Evolutionary conservation across 306 rosid genomes (phyloP).

Genomic region (Inga oerstediana): DNA sequence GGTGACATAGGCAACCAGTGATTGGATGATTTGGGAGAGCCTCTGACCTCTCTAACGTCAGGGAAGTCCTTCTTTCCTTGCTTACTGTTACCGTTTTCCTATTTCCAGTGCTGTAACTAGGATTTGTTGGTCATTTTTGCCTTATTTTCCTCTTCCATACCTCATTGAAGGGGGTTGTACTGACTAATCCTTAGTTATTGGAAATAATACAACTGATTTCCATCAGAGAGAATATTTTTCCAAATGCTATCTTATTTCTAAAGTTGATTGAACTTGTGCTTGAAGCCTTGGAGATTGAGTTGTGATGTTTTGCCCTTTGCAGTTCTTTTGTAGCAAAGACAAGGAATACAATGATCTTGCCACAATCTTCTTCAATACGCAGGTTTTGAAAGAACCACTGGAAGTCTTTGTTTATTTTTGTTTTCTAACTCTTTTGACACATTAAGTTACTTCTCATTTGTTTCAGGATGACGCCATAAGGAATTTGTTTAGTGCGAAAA

Average conservation of each 20-base stretch:
- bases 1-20: too few species aligned
- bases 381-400: slow-evolving; percentile 53
- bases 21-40: too few species aligned
- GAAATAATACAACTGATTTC: too few species aligned
- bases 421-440: slow-evolving; percentile 11
- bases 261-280: slow-evolving; percentile 15
- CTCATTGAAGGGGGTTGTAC: too few species aligned
- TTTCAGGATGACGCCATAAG: slow-evolving; percentile 98
- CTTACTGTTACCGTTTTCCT: too few species aligned
- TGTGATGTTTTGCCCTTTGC: slow-evolving; percentile 39
- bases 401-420: slow-evolving; percentile 26
- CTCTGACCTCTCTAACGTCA: too few species aligned
- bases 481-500: slow-evolving; percentile 97
- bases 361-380: slow-evolving; percentile 94
- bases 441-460: slow-evolving; percentile 33
- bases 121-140: too few species aligned
- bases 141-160: too few species aligned
- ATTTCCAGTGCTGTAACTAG: too few species aligned
- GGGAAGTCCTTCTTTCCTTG: too few species aligned
- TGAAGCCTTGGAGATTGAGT: slow-evolving; percentile 24
- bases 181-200: too few species aligned
- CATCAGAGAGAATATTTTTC: slow-evolving; percentile 3
- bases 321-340: slow-evolving; percentile 90
- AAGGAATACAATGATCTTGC: slow-evolving; percentile 98
- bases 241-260: slow-evolving; percentile 28